Evolutionary conservation across 2,329 filamentous ascomycete genomes (phyloP), one percentile per base, ranked within the genome.

Genomic region (Xylaria sp.): DNA sequence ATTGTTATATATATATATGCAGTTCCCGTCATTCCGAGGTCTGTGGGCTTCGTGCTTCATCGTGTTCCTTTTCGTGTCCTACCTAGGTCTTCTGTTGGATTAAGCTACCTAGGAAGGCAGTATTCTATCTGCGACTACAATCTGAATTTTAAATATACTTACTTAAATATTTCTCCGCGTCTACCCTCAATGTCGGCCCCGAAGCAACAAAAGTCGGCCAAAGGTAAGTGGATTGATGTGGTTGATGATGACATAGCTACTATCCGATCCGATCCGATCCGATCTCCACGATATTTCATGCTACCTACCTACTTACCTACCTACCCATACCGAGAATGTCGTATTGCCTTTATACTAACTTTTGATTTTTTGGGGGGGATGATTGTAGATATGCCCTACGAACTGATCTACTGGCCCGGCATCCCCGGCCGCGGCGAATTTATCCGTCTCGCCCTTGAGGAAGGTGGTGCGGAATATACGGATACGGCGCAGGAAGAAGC

Each of bases 341-440:
- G 11, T 14, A 19, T 3, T 31, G 17, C 25, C 9, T 2, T 4
- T 2, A 17, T 23, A 47, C 51, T 49, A 12, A 49, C 37, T 21
- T 38, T 14, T 3, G n/a, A 50, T 4, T 5, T 5, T n/a, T n/a
- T n/a, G n/a, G n/a, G n/a, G n/a, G n/a, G n/a, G n/a, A n/a, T n/a
- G n/a, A n/a, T n/a, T 2, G 0, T 37, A 65, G 79, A 81, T 50
- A 74, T 77, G 57, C 78, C 81, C 0, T 91, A 89, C 73, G 80
- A 88, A 67, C 83, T 91, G 60, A 80, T 91, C 72, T 93, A 93
- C 82, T 91, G 89, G 85, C 89, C 89, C 17, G 76, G 76, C 17
- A 78, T 92, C 25, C 91, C 91, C 35, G 91, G 91, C 42, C 89
- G 91, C 51, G 91, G 87, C 64, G 91, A 94, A 73, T 86, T 87